These are phyloP conservation scores for Jatropha curcas DNA, from an alignment of 345 rosid genomes.

Conservation along the genomic window DNA sequence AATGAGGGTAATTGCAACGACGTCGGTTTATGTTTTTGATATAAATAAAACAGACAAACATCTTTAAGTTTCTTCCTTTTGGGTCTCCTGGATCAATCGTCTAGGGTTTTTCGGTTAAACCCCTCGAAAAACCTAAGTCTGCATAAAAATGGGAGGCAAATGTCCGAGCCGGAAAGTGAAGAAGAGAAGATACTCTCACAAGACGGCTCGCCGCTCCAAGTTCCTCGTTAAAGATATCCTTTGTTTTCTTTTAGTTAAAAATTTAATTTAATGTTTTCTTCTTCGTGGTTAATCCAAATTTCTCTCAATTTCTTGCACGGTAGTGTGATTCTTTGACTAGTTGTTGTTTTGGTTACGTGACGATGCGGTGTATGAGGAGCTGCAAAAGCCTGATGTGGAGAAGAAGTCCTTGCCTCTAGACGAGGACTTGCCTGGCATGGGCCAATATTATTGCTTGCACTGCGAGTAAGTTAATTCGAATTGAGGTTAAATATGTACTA, in stretches of 20 bases:
- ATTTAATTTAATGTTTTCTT: neutral
- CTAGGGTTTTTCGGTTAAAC: slow-evolving; percentile 13
- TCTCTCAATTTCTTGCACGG: neutral
- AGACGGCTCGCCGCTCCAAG: slow-evolving; percentile 81
- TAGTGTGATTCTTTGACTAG: slow-evolving; percentile 34
- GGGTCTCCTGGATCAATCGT: neutral
- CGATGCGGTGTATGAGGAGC: slow-evolving; percentile 75
- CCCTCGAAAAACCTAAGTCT: neutral
- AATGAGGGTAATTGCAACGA: neutral
- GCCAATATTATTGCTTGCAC: slow-evolving; percentile 89
- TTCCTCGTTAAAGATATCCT: slow-evolving; percentile 86
- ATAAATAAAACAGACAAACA: neutral
- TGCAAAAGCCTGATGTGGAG: slow-evolving; percentile 66
- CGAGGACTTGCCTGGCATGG: slow-evolving; percentile 98
- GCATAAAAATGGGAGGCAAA: slow-evolving; percentile 27
- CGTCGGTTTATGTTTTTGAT: slow-evolving; percentile 2
- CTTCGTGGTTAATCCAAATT: neutral
- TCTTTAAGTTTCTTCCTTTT: no score
- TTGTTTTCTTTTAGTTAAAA: slow-evolving; percentile 1
- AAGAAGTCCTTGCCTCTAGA: slow-evolving; percentile 56
- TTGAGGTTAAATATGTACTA: neutral
- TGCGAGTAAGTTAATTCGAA: slow-evolving; percentile 66
- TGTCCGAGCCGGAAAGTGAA: slow-evolving; percentile 70
- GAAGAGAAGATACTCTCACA: slow-evolving; percentile 93
- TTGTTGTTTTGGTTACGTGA: slow-evolving; percentile 49